A percentile compares a stretch with the other conserved stretches of the same genome.
Evolutionary conservation across 2,329 filamentous ascomycete genomes (phyloP).

Genomic region (Lecanicillium sp.): DNA sequence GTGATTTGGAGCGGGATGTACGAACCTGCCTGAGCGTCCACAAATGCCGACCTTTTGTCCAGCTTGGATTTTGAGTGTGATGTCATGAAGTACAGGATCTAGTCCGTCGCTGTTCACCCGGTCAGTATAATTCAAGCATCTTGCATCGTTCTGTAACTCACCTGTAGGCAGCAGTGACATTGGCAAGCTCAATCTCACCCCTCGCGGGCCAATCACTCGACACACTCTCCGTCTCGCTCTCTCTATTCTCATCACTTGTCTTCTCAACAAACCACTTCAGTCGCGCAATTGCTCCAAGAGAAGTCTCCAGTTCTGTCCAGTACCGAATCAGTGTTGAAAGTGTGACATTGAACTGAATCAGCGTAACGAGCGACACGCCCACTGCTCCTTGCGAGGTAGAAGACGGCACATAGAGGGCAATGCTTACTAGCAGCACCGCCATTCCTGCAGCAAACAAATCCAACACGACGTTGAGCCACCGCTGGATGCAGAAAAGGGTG

Average conservation of each 20-base stretch:
- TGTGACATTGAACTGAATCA: slow-evolving; percentile 15
- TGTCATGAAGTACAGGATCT: slow-evolving; percentile 12
- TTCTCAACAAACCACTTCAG: background rate
- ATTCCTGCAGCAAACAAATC: slow-evolving; percentile 42
- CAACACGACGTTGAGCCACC: slow-evolving; percentile 43
- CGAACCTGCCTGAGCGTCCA: slow-evolving; percentile 23
- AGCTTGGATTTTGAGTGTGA: slow-evolving; percentile 18
- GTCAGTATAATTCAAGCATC: no score
- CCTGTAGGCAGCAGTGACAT: background rate
- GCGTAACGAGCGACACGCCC: no score
- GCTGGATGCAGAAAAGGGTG: slow-evolving; percentile 40
- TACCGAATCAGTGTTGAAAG: slow-evolving; percentile 18
- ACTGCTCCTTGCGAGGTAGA: no score
- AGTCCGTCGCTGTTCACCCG: no score
- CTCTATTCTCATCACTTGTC: background rate
- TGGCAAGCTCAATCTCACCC: background rate
- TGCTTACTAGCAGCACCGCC: no score
- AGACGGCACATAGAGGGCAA: no score
- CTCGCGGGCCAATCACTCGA: background rate
- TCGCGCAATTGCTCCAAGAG: background rate
- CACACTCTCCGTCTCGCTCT: background rate
- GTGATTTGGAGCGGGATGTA: background rate
- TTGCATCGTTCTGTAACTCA: background rate
- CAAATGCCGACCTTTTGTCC: slow-evolving; percentile 22
- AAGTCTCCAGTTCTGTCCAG: slow-evolving; percentile 11